Percentiles rank a stretch among this genome's conserved stretches.
Evolutionary conservation across 495 filamentous ascomycete genomes (phyloP).

Genomic region (Neurospora sp.): DNA sequence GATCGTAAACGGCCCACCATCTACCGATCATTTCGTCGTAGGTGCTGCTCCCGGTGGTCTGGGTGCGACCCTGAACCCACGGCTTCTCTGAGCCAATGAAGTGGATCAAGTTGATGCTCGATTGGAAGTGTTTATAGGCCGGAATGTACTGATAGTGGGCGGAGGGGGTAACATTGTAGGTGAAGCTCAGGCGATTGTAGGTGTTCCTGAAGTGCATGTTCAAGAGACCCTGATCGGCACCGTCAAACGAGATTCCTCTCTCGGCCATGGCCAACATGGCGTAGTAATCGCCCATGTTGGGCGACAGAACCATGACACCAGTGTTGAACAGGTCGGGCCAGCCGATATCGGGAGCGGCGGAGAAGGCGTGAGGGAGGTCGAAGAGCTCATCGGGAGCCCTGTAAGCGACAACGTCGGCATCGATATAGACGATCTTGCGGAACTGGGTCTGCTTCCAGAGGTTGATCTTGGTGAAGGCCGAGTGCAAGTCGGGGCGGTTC

Average conservation of each 20-base stretch:
- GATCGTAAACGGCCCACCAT: constrained; percentile 92
- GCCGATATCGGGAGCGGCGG: constrained; percentile 88
- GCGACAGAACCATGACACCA: constrained; percentile 82
- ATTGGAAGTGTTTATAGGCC: constrained; percentile 86
- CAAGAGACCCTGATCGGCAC: constrained; percentile 89
- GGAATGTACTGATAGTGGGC: constrained; percentile 92
- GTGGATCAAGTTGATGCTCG: constrained; percentile 77
- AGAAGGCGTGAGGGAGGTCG: constrained; percentile 62
- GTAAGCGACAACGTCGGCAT: constrained; percentile 80
- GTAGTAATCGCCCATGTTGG: constrained; percentile 80
- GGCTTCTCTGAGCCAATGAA: constrained; percentile 91
- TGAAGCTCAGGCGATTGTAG: constrained; percentile 85
- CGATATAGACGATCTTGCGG: constrained; percentile 81
- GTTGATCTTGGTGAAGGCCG: constrained; percentile 92
- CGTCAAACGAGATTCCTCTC: constrained; percentile 87
- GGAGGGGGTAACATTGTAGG: constrained; percentile 92
- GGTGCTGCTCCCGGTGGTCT: constrained; percentile 44
- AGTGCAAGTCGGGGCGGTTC: constrained; percentile 79
- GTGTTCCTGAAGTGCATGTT: constrained; percentile 82
- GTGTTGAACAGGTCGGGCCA: constrained; percentile 99
- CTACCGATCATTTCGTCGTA: constrained; percentile 69
- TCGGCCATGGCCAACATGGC: constrained; percentile 74
- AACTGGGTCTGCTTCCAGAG: constrained; percentile 91
- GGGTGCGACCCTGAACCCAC: constrained; percentile 62
- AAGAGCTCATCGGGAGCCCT: constrained; percentile 91